These are phyloP conservation scores for Raphidocelis subcapitata DNA, from an alignment of 139 green algal genomes.

Conservation along the genomic window DNA sequence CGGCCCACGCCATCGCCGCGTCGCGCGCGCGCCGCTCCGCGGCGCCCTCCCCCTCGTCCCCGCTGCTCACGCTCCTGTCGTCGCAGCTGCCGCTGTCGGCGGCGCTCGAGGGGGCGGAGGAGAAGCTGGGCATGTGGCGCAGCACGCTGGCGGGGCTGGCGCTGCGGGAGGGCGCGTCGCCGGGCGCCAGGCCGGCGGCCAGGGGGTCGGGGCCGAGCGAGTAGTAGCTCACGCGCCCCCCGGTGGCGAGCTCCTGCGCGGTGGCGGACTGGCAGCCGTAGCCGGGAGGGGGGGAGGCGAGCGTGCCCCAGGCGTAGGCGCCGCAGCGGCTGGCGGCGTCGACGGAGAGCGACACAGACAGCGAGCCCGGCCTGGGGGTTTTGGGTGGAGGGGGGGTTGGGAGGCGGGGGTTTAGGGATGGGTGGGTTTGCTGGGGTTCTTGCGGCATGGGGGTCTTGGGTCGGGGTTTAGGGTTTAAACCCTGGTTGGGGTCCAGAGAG, in stretches of 20 bases:
- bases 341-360: conserved; percentile 44
- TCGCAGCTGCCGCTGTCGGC: conserved; percentile 6
- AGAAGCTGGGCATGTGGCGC: conserved; percentile 30
- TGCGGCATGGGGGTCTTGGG: too few relatives aligned
- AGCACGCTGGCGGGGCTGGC: background rate
- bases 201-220: conserved; percentile 26
- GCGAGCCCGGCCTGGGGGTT: too few relatives aligned
- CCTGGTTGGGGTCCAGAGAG: background rate
- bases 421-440: too few relatives aligned
- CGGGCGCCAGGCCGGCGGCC: background rate
- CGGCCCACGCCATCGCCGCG: too few relatives aligned
- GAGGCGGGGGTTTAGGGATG: too few relatives aligned
- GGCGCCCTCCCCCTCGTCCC: conserved; percentile 3
- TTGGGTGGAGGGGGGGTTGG: too few relatives aligned
- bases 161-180: background rate
- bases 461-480: too few relatives aligned
- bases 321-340: conserved; percentile 30
- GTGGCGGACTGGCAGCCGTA: conserved; percentile 40
- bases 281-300: conserved; percentile 28
- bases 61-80: background rate
- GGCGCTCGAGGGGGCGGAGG: background rate
- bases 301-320: conserved; percentile 26
- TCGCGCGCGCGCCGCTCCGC: too few relatives aligned
- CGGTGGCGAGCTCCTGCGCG: conserved; percentile 40
- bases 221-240: conserved; percentile 50